Evolutionary conservation across 116 monocot genomes (phyloP).

Genomic region (Zostera marina): DNA sequence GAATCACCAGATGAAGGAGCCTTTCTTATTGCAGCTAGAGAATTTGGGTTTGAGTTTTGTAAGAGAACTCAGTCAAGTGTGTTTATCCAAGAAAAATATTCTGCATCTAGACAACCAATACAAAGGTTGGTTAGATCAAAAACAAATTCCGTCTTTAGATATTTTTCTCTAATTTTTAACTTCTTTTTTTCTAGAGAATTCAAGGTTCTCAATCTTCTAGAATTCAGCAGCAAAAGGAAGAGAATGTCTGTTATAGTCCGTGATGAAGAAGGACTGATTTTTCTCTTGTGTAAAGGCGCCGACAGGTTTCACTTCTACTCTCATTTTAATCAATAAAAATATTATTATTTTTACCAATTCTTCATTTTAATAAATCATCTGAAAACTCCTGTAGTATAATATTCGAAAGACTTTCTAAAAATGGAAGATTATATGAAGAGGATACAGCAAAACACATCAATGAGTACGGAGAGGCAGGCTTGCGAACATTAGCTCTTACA

Average conservation of each 20-base stretch:
- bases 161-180: neutral
- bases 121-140: constrained; percentile 21
- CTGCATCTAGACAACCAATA: constrained; percentile 12
- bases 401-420: constrained; percentile 54
- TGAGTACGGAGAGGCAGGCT: constrained; percentile 69
- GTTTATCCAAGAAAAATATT: constrained; percentile 44
- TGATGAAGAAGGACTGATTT: constrained; percentile 36
- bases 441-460: constrained; percentile 56
- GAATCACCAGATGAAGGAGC: constrained; percentile 90
- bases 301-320: constrained; percentile 39
- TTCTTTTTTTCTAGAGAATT: constrained; percentile 39
- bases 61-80: constrained; percentile 48
- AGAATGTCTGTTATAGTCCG: constrained; percentile 77
- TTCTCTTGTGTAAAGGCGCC: constrained; percentile 77
- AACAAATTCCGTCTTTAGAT: neutral
- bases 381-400: constrained; percentile 38
- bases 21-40: constrained; percentile 71
- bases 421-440: constrained; percentile 40
- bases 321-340: neutral
- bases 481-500: constrained; percentile 79
- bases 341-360: neutral
- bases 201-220: constrained; percentile 62
- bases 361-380: no score
- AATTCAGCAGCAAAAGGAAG: constrained; percentile 73
- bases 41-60: constrained; percentile 72